A percentile compares a stretch with the other conserved stretches of the same genome.
Evolutionary conservation across 306 rosid species (phyloP).

Genomic region (Arachis stenosperma): DNA sequence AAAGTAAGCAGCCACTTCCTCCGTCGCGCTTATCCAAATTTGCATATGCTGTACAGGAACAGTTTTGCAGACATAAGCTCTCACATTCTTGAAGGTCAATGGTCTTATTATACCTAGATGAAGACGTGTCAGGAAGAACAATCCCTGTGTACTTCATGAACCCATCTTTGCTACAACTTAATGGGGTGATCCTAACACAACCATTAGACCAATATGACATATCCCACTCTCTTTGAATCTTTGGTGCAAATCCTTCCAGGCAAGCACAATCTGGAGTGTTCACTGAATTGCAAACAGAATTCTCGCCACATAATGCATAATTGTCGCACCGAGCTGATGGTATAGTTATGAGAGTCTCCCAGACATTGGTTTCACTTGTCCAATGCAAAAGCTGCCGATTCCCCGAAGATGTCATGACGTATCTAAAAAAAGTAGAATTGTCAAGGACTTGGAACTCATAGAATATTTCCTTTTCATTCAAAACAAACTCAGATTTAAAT

Average conservation of each 20-base stretch:
- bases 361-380: neutral
- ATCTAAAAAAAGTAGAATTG: neutral
- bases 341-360: neutral
- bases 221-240: neutral
- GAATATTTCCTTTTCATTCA: slow-evolving; percentile 19
- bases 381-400: neutral
- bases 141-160: slow-evolving; percentile 24
- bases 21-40: slow-evolving; percentile 2
- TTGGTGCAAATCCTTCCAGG: slow-evolving; percentile 1
- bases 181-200: slow-evolving; percentile 16
- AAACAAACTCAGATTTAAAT: neutral
- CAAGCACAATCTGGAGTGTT: neutral
- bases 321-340: slow-evolving; percentile 23
- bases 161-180: slow-evolving; percentile 22
- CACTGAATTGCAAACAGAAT: neutral
- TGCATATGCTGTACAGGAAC: slow-evolving; percentile 34
- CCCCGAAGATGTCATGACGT: slow-evolving; percentile 2
- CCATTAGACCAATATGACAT: neutral
- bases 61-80: slow-evolving; percentile 28
- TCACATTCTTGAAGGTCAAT: slow-evolving; percentile 7
- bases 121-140: slow-evolving; percentile 35
- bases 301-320: slow-evolving; percentile 31
- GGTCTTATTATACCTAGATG: slow-evolving; percentile 32
- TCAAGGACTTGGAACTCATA: neutral
- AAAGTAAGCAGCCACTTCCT: slow-evolving; percentile 44